phyloP scores from a whole-genome alignment of 1,284 basidiomycete species.

The Ceratobasidium theobromae region DNA sequence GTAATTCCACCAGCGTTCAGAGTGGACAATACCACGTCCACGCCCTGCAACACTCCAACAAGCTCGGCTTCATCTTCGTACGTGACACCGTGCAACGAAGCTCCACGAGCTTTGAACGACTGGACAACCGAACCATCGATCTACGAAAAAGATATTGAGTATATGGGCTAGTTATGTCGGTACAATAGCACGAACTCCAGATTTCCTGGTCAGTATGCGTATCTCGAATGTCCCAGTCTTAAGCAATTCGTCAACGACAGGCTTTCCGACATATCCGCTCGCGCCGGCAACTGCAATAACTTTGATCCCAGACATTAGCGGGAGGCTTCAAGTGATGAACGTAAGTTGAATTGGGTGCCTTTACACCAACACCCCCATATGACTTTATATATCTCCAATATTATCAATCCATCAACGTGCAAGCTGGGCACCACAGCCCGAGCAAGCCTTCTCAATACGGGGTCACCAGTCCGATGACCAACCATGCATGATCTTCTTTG shows the following conservation, averaged over 20 bases:
- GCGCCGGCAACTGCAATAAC: constrained; percentile 32
- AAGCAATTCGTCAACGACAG: constrained; percentile 19
- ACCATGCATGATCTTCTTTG: background rate
- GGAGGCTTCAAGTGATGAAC: background rate
- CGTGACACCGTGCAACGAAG: constrained; percentile 11
- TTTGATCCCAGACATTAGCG: constrained; percentile 29
- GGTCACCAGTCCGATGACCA: background rate
- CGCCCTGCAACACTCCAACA: constrained; percentile 11
- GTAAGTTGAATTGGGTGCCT: background rate
- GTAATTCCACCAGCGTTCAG: constrained; percentile 20
- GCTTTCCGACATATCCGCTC: constrained; percentile 30
- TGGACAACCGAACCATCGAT: constrained; percentile 17
- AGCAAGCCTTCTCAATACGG: background rate
- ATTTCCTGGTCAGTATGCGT: constrained; percentile 25
- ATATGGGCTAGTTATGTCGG: background rate
- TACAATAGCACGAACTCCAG: background rate
- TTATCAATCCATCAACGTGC: background rate
- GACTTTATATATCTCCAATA: background rate
- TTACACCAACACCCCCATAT: background rate
- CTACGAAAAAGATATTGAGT: background rate
- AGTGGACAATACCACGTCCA: constrained; percentile 27
- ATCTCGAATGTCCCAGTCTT: constrained; percentile 11
- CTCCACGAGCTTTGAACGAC: constrained; percentile 30
- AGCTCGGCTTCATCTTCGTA: constrained; percentile 28
- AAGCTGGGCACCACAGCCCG: background rate